phyloP scores from a whole-genome alignment of 2,329 filamentous ascomycete genomes.

The Albifimbria verrucaria region DNA sequence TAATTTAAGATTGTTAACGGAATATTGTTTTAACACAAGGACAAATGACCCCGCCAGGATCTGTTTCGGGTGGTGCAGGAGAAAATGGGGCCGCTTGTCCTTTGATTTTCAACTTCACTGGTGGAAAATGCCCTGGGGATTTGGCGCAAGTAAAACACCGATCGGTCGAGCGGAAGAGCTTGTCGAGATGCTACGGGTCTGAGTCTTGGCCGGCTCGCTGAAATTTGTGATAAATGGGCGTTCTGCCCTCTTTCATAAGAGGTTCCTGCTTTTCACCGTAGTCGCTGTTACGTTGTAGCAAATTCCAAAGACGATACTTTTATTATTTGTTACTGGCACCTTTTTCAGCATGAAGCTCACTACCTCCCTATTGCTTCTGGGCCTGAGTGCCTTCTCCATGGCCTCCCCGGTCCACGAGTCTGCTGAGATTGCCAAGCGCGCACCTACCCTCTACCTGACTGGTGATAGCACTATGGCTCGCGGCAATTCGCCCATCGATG shows the following conservation, averaged over 20 bases:
- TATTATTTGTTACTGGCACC: neutral
- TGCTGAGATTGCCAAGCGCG: slow-evolving; percentile 5
- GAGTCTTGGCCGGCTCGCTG: neutral
- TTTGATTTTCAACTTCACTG: neutral
- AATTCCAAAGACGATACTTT: neutral
- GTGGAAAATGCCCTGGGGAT: neutral
- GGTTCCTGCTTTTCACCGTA: too few relatives aligned
- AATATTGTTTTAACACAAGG: neutral
- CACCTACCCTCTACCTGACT: slow-evolving; percentile 48
- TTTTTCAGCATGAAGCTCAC: slow-evolving; percentile 18
- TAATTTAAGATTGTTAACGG: neutral
- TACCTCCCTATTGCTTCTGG: slow-evolving; percentile 12
- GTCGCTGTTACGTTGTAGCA: too few relatives aligned
- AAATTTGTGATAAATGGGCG: neutral
- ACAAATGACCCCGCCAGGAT: neutral
- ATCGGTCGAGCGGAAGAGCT: neutral
- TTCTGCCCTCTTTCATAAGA: neutral
- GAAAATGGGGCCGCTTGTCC: neutral
- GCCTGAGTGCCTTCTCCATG: slow-evolving; percentile 12
- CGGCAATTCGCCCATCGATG: slow-evolving; percentile 36
- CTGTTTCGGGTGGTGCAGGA: neutral
- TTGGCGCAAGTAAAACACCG: neutral
- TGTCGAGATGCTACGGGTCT: neutral
- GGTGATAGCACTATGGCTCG: slow-evolving; percentile 62
- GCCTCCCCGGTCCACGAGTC: slow-evolving; percentile 6